phyloP scores from a whole-genome alignment of 2,329 filamentous ascomycete genomes.

The Colletotrichum tanaceti region DNA sequence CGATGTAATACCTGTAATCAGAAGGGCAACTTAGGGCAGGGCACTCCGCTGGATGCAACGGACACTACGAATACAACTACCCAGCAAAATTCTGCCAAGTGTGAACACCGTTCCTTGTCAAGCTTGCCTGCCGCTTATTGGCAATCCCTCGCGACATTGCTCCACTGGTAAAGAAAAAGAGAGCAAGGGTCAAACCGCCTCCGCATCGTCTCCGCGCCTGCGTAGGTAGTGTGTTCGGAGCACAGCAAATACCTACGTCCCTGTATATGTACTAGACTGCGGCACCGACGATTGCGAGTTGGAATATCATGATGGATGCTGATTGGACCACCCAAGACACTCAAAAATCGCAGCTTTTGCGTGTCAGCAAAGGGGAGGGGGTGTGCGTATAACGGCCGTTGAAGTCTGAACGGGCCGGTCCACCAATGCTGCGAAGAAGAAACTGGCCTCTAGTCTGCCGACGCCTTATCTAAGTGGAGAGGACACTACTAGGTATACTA shows the following conservation, averaged over 20 bases:
- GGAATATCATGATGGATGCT: conserved; percentile 4
- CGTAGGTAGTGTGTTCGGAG: background rate
- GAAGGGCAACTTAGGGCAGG: conserved; percentile 26
- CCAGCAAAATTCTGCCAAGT: conserved; percentile 1
- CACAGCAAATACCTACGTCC: background rate
- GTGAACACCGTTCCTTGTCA: background rate
- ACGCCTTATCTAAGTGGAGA: conserved; percentile 40
- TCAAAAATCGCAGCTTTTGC: conserved; percentile 18
- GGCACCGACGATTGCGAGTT: background rate
- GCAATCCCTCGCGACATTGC: conserved; percentile 6
- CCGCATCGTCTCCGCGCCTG: conserved; percentile 30
- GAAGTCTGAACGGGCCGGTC: conserved; percentile 26
- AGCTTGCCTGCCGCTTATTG: conserved; percentile 11
- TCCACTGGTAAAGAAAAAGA: conserved; percentile 33
- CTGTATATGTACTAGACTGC: background rate
- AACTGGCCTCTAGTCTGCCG: conserved; percentile 37
- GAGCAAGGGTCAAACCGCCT: conserved; percentile 30
- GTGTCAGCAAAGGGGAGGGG: conserved; percentile 4
- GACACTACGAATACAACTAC: background rate
- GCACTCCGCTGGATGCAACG: conserved; percentile 6
- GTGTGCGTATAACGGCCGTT: conserved; percentile 32
- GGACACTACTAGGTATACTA: conserved; percentile 16
- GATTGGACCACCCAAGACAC: conserved; percentile 31
- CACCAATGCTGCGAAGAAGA: conserved; percentile 33
- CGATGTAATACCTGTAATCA: no score